phyloP scores from a whole-genome alignment of 768 basidiomycete species.

The Lentinula raphanica region DNA sequence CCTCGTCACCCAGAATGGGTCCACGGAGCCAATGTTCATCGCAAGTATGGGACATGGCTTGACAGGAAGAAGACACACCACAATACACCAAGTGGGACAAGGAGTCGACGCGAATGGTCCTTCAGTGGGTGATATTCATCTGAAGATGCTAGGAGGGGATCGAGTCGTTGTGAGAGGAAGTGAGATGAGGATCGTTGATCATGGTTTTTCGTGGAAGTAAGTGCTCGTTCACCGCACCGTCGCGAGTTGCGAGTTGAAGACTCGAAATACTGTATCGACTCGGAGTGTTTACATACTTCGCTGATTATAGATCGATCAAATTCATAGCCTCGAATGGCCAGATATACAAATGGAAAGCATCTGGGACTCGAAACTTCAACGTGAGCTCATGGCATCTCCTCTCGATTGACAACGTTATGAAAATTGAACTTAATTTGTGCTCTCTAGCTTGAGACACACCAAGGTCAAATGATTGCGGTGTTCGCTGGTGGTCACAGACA shows the following conservation, averaged over 20 bases:
- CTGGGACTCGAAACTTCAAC: too few relatives aligned
- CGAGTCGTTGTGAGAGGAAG: neutral
- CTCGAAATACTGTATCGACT: too few relatives aligned
- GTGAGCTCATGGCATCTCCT: too few relatives aligned
- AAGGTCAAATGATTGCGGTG: neutral
- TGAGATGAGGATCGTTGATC: neutral
- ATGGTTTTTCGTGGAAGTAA: neutral
- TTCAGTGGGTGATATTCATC: neutral
- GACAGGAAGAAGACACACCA: neutral
- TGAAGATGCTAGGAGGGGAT: neutral
- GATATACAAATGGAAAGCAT: neutral
- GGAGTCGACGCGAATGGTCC: neutral
- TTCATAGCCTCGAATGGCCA: neutral
- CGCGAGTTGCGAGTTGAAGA: too few relatives aligned
- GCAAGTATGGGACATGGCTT: neutral
- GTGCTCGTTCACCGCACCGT: neutral
- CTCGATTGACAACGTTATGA: too few relatives aligned
- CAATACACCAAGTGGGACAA: neutral
- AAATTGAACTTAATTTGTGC: too few relatives aligned
- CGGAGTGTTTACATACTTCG: neutral
- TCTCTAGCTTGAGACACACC: too few relatives aligned
- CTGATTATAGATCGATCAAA: neutral
- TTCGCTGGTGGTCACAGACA: neutral
- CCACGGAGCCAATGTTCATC: neutral
- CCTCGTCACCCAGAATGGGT: neutral